A percentile compares a stretch with the other conserved stretches of the same genome.
Evolutionary conservation across 2,329 filamentous ascomycete genomes (phyloP).

Genomic region (Chrysoporthe deuterocubensis): DNA sequence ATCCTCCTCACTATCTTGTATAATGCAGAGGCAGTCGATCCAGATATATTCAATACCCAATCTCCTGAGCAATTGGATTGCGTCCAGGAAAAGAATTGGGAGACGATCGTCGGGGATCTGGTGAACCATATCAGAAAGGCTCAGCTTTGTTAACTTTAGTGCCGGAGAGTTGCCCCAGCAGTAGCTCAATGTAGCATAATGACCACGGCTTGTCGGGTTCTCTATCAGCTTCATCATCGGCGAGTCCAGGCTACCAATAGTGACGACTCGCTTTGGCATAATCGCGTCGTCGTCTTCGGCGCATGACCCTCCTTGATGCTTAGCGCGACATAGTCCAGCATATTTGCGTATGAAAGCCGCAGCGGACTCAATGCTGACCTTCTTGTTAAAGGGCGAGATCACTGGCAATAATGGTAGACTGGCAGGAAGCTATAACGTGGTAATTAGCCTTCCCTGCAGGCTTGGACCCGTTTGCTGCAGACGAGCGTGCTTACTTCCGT

Average conservation of each 20-base stretch:
- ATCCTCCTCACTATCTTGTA: constrained; percentile 16
- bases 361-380: neutral
- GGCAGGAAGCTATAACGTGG: neutral
- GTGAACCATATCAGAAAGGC: neutral
- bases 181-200: constrained; percentile 17
- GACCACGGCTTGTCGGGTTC: neutral
- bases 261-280: constrained; percentile 1
- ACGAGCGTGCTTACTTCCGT: neutral
- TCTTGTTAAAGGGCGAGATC: neutral
- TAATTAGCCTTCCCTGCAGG: neutral
- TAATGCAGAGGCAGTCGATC: neutral
- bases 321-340: neutral
- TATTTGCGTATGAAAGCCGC: neutral
- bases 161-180: constrained; percentile 13
- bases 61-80: constrained; percentile 8
- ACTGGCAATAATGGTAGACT: neutral
- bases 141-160: constrained; percentile 2
- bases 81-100: constrained; percentile 14
- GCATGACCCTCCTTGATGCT: neutral
- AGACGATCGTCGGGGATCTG: neutral
- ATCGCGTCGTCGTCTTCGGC: neutral
- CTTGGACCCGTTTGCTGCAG: neutral
- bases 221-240: neutral
- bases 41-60: constrained; percentile 13
- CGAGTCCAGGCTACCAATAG: neutral